A percentile compares a stretch with the other conserved stretches of the same genome.
Conservation (phyloP, 2,329 filamentous ascomycete species). For the Xylaria sp. region DNA sequence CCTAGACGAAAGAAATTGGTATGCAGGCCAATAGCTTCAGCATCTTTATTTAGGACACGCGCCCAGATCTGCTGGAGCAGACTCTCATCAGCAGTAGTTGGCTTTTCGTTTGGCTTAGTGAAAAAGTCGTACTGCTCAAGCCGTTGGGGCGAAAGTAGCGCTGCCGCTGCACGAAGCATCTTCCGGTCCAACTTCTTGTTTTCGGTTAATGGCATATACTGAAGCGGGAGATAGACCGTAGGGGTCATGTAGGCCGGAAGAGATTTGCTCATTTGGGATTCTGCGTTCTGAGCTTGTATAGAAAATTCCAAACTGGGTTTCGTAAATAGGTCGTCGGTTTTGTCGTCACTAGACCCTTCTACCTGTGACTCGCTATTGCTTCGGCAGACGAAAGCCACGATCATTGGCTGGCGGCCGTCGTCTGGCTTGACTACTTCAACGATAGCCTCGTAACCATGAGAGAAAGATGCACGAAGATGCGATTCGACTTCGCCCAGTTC, state of each 20-base stretch:
- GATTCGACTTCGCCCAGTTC: constrained; percentile 52
- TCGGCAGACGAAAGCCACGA: constrained; percentile 14
- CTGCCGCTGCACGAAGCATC: constrained; percentile 2
- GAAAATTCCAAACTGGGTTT: constrained; percentile 36
- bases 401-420: constrained; percentile 8
- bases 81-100: not conserved
- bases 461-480: constrained; percentile 32
- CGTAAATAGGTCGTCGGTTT: constrained; percentile 20
- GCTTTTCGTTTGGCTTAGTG: not conserved
- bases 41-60: constrained; percentile 6
- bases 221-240: constrained; percentile 17
- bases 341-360: not conserved
- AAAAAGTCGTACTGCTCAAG: constrained; percentile 4
- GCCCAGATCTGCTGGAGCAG: constrained; percentile 39
- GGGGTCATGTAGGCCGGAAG: constrained; percentile 23
- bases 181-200: constrained; percentile 23
- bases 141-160: not conserved
- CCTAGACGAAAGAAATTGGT: constrained; percentile 47
- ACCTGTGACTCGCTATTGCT: not conserved
- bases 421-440: constrained; percentile 49
- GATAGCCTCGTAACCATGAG: constrained; percentile 45
- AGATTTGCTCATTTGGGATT: constrained; percentile 11
- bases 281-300: constrained; percentile 42
- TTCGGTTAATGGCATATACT: constrained; percentile 18
- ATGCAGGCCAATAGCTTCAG: constrained; percentile 30